phyloP scores from a whole-genome alignment of 2,329 filamentous ascomycete species.

The Colletotrichum tropicicola region DNA sequence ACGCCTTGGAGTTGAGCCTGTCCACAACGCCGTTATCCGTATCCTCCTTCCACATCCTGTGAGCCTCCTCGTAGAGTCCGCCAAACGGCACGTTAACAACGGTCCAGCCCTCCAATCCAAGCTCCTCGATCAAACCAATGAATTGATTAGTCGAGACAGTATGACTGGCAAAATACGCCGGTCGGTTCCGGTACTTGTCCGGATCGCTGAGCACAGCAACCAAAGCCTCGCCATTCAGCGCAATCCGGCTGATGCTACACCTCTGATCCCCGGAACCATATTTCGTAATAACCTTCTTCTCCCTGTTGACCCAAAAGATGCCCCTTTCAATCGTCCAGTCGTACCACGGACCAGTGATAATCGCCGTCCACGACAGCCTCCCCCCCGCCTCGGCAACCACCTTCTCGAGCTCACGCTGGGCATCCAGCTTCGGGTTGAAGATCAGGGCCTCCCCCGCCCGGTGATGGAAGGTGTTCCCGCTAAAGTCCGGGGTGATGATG shows the following conservation, averaged over 20 bases:
- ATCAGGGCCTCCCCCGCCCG: slow-evolving; percentile 24
- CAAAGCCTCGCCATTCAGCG: slow-evolving; percentile 18
- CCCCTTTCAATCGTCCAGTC: slow-evolving; percentile 33
- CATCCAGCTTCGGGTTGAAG: slow-evolving; percentile 29
- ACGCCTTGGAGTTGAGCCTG: slow-evolving; percentile 24
- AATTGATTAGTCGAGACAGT: slow-evolving; percentile 22
- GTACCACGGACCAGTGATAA: slow-evolving; percentile 32
- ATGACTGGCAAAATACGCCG: slow-evolving; percentile 20
- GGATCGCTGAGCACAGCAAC: slow-evolving; percentile 14
- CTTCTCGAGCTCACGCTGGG: slow-evolving; percentile 36
- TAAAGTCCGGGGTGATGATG: slow-evolving; percentile 35
- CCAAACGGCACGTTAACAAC: not conserved
- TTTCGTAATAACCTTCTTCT: slow-evolving; percentile 20
- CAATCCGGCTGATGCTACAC: slow-evolving; percentile 15
- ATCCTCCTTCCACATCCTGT: slow-evolving; percentile 18
- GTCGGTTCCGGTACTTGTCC: not conserved
- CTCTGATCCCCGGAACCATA: slow-evolving; percentile 21
- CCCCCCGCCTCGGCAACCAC: not conserved
- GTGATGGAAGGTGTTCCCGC: slow-evolving; percentile 32
- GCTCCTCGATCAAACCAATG: not conserved
- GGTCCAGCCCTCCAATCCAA: not conserved
- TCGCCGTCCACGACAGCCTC: slow-evolving; percentile 33
- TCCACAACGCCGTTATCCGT: not conserved
- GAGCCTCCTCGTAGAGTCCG: not conserved
- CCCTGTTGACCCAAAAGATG: slow-evolving; percentile 32